Evolutionary conservation across 176 grass and related monocot genomes (phyloP).

Genomic region (Lolium multiflorum): DNA sequence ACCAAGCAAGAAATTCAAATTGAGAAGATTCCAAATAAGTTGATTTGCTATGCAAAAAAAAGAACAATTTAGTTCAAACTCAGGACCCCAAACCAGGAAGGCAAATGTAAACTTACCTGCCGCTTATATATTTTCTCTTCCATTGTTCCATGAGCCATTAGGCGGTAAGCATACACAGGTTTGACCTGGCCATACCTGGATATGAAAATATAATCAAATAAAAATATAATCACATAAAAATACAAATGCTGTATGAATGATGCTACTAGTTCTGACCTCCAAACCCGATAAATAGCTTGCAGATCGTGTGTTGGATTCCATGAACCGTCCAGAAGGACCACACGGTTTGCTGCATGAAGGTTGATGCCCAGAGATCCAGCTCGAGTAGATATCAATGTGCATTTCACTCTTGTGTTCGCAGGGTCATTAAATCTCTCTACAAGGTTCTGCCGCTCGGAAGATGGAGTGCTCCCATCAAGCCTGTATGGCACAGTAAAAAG

Average conservation of each 20-base stretch:
- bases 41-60: slow-evolving; percentile 19
- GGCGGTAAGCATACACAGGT: slow-evolving; percentile 92
- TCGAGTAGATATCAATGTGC: slow-evolving; percentile 94
- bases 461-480: slow-evolving; percentile 94
- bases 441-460: slow-evolving; percentile 88
- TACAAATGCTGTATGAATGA: slow-evolving; percentile 16
- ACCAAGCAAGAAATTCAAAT: slow-evolving; percentile 31
- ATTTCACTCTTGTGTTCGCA: slow-evolving; percentile 86
- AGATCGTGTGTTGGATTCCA: slow-evolving; percentile 99
- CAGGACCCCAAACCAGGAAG: neutral
- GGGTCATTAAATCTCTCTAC: slow-evolving; percentile 93
- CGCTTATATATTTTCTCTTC: slow-evolving; percentile 99
- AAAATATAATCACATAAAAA: slow-evolving; percentile 39
- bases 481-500: slow-evolving; percentile 46
- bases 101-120: slow-evolving; percentile 61
- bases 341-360: slow-evolving; percentile 94
- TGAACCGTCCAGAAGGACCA: slow-evolving; percentile 95
- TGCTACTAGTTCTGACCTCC: slow-evolving; percentile 68
- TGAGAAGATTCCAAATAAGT: slow-evolving; percentile 24
- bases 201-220: slow-evolving; percentile 24
- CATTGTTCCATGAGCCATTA: slow-evolving; percentile 96
- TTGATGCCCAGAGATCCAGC: slow-evolving; percentile 98
- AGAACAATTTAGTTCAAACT: slow-evolving; percentile 3
- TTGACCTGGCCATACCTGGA: slow-evolving; percentile 94
- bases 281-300: slow-evolving; percentile 98